Evolutionary conservation across 306 rosid genomes (phyloP).

Genomic region (Acacia crassicarpa): DNA sequence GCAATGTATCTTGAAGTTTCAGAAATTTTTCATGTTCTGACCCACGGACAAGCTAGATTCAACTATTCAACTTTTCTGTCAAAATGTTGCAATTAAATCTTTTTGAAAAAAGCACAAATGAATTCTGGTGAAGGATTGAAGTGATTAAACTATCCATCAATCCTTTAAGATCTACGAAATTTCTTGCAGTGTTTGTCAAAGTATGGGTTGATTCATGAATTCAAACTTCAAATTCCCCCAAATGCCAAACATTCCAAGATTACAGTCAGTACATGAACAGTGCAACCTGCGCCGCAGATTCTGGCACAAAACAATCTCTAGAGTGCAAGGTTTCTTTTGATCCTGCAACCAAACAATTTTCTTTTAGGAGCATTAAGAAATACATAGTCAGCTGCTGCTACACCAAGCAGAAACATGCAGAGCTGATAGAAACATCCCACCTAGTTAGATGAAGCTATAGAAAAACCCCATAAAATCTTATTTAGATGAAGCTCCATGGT

Average conservation of each 20-base stretch:
- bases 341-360: conserved; percentile 52
- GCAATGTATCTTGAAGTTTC: too few species aligned
- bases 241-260: too few species aligned
- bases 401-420: conserved; percentile 22
- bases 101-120: too few species aligned
- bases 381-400: conserved; percentile 5
- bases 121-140: too few species aligned
- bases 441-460: conserved; percentile 41
- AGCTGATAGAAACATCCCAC: conserved; percentile 9
- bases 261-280: too few species aligned
- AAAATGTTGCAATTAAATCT: too few species aligned
- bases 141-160: too few species aligned
- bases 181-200: neutral
- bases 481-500: conserved; percentile 61
- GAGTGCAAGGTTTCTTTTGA: conserved; percentile 56
- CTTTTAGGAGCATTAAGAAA: conserved; percentile 22
- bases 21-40: neutral
- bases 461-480: neutral
- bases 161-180: neutral
- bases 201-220: neutral
- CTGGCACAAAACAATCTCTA: conserved; percentile 84
- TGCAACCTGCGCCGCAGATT: conserved; percentile 81
- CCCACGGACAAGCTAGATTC: too few species aligned
- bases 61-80: neutral
- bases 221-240: neutral